Evolutionary conservation across 768 basidiomycete species (phyloP).

Genomic region (Leucosporidium yakuticum): DNA sequence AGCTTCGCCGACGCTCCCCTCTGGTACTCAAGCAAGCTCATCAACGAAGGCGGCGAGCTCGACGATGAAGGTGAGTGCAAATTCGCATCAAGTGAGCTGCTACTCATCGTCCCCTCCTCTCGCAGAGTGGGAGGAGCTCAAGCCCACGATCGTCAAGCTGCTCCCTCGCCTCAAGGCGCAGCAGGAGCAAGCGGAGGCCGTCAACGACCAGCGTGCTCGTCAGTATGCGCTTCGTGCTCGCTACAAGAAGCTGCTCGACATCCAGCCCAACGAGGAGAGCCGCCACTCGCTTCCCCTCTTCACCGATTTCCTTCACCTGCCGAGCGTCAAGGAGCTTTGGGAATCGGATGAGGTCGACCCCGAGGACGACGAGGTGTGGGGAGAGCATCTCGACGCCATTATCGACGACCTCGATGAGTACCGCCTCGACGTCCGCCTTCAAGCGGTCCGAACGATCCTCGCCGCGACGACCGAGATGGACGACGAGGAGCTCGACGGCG

Average conservation of each 20-base stretch:
- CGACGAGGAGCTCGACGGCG: conserved; percentile 59
- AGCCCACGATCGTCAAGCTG: conserved; percentile 1
- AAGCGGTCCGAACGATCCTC: conserved; percentile 52
- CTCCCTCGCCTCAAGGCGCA: neutral
- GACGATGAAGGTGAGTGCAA: neutral
- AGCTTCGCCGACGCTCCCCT: conserved; percentile 1
- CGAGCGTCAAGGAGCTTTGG: conserved; percentile 4
- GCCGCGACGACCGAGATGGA: conserved; percentile 71
- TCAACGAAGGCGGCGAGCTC: neutral
- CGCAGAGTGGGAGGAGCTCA: conserved; percentile 8
- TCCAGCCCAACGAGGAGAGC: neutral
- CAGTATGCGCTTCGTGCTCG: too few relatives aligned
- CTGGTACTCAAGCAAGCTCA: neutral
- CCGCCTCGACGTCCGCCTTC: neutral
- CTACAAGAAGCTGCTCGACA: too few relatives aligned
- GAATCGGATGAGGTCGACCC: neutral
- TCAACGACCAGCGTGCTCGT: too few relatives aligned
- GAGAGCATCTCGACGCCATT: neutral
- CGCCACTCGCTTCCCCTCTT: neutral
- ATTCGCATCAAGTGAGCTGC: neutral
- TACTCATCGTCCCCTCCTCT: neutral
- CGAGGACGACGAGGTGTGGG: neutral
- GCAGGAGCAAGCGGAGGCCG: neutral
- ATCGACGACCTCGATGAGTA: neutral
- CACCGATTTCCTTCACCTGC: neutral